Evolutionary conservation across 345 rosid species (phyloP).

Genomic region (Turnera subulata): DNA sequence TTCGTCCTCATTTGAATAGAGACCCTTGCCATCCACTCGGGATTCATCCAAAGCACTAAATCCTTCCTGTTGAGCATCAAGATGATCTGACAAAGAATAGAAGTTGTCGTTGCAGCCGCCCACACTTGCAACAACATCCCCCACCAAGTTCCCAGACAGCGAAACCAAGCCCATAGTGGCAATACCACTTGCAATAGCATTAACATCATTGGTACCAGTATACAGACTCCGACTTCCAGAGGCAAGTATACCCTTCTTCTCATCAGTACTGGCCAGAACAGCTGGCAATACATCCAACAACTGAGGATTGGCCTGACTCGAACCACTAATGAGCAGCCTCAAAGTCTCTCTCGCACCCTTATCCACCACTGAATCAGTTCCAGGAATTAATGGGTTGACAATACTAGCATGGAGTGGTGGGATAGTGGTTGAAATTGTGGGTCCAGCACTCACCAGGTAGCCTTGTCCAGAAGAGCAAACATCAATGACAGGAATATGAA

Average conservation of each 20-base stretch:
- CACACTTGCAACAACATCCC: slow-evolving; percentile 2
- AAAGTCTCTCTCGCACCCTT: slow-evolving; percentile 95
- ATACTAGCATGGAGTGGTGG: slow-evolving; percentile 54
- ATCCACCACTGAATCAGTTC: slow-evolving; percentile 60
- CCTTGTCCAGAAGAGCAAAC: slow-evolving; percentile 94
- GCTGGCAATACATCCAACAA: slow-evolving; percentile 46
- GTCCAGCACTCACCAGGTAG: slow-evolving; percentile 85
- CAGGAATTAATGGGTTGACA: slow-evolving; percentile 52
- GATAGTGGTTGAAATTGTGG: slow-evolving; percentile 53
- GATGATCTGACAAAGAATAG: slow-evolving; percentile 1
- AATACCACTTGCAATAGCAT: slow-evolving; percentile 33
- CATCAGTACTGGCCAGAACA: slow-evolving; percentile 29
- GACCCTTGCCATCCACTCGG: slow-evolving; percentile 13
- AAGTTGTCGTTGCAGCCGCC: slow-evolving; percentile 7
- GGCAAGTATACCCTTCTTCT: slow-evolving; percentile 35
- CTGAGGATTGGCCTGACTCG: slow-evolving; percentile 46
- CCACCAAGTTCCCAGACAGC: slow-evolving; percentile 25
- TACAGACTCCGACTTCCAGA: slow-evolving; percentile 69
- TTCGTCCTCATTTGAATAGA: slow-evolving; percentile 10
- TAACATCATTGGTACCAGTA: slow-evolving; percentile 43
- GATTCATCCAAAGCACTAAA: slow-evolving; percentile 22
- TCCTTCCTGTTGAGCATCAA: slow-evolving; percentile 12
- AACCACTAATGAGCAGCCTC: slow-evolving; percentile 66
- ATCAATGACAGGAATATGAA: slow-evolving; percentile 85
- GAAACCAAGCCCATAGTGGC: slow-evolving; percentile 44